phyloP scores from a whole-genome alignment of 192 early-diverging fungal genomes.

The Backusella circina region DNA sequence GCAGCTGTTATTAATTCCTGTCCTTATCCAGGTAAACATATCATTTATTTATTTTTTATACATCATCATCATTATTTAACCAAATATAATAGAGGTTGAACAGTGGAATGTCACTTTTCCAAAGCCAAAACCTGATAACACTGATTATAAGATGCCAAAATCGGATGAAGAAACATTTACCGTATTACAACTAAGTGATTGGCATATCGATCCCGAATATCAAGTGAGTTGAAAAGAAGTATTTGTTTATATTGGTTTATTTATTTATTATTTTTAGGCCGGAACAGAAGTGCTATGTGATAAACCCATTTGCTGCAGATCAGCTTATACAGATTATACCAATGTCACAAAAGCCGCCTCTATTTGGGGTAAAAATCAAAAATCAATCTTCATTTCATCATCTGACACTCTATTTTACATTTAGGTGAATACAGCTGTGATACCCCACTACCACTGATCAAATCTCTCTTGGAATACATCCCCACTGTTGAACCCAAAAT shows the following conservation, averaged over 20 bases:
- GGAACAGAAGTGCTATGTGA: constrained; percentile 47
- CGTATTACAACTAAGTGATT: constrained; percentile 47
- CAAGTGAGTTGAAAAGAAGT: not conserved
- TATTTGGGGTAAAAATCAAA: constrained; percentile 27
- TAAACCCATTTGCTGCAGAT: constrained; percentile 50
- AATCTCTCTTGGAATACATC: constrained; percentile 43
- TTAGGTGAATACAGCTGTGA: constrained; percentile 50
- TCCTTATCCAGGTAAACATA: constrained; percentile 32
- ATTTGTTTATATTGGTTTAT: not conserved
- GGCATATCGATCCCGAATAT: constrained; percentile 48
- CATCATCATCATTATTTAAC: not conserved
- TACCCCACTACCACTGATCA: constrained; percentile 42
- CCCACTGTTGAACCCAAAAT: constrained; percentile 37
- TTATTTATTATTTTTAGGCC: constrained; percentile 16
- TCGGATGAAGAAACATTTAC: constrained; percentile 35
- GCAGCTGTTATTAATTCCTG: constrained; percentile 37
- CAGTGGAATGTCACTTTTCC: constrained; percentile 37
- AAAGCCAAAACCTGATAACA: constrained; percentile 37
- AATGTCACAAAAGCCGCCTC: constrained; percentile 31
- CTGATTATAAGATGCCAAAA: constrained; percentile 4
- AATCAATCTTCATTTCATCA: not conserved
- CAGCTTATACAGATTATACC: constrained; percentile 32
- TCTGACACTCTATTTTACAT: not conserved
- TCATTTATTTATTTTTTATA: no score
- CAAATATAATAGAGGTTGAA: constrained; percentile 4